These are phyloP conservation scores for Carex cristatella DNA, from an alignment of 176 grass and related monocot genomes.

Conservation along the genomic window DNA sequence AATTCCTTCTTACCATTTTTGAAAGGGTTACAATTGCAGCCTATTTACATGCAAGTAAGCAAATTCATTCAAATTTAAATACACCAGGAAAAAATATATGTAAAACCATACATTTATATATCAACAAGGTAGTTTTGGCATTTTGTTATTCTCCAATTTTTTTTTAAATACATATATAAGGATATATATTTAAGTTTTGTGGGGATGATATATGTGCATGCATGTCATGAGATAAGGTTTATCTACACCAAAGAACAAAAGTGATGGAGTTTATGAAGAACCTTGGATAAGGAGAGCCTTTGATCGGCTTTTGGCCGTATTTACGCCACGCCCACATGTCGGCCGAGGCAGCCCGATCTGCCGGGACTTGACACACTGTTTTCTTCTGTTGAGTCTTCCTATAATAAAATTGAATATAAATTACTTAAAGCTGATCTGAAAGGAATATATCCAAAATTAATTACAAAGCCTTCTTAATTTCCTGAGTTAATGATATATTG, in stretches of 20 bases:
- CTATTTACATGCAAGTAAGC: background rate
- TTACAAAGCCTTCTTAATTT: background rate
- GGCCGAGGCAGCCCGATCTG: slow-evolving; percentile 25
- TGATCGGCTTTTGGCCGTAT: slow-evolving; percentile 56
- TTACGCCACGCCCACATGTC: slow-evolving; percentile 48
- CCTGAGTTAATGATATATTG: background rate
- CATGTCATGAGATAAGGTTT: slow-evolving; percentile 9
- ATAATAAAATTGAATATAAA: background rate
- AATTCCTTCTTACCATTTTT: background rate
- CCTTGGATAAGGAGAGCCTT: slow-evolving; percentile 48
- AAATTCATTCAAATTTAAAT: background rate
- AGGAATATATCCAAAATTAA: background rate
- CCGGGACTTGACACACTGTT: slow-evolving; percentile 37
- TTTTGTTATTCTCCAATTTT: background rate
- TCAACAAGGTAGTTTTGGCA: background rate
- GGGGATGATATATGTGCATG: background rate
- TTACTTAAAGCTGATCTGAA: background rate
- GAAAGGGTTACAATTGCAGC: background rate
- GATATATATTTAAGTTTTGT: slow-evolving; percentile 2
- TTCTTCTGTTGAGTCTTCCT: slow-evolving; percentile 52
- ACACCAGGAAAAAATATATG: background rate
- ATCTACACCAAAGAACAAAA: slow-evolving; percentile 7
- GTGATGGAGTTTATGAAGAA: background rate
- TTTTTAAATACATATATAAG: background rate
- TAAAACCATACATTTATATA: background rate